Base-by-base conservation (phyloP, 1,139 yeast genomes). In the Debaryomyces singareniensis region DNA sequence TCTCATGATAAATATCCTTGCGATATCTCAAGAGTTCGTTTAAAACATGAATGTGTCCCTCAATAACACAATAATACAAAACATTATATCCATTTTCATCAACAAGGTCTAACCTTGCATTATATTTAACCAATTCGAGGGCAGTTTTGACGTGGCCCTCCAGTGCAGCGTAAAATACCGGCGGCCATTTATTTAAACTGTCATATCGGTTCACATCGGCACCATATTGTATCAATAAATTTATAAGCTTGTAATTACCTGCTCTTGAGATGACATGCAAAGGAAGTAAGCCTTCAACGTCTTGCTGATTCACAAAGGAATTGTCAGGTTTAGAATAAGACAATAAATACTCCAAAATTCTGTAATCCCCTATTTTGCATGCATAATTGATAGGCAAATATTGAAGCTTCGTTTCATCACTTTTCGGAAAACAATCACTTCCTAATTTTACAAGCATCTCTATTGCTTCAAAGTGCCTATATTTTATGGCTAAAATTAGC, bases 101-200 rank as follows among this genome's bases (percentile, higher is more conserved):
- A n/a, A 75, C 65, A 13, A 82, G 54, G 37, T 75, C 73, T 32
- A 81, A 68, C 35, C 75, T 71, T 0, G 96, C 96, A 4, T 91
- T 87, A 33, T 68, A 73, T 20, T 72, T 71, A 11, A 91, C 71
- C 33, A 91, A 65, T 29, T 77, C 85, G 37, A 69, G 70, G 0
- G 94, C 81, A 2, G 94, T 77, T 28, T 68, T 59, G 3, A 70
- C 71, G 51, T 84, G 87, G 1, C 96, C 96, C 44, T 85, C 93
- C 42, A 78, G 75, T 1, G 91, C 91, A 9, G 96, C 85, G 53
- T 91, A 89, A 47, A 89, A 86, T 4, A 91, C 68, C 0, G 97
- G 95, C 0, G 96, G 79, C 97, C 97, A 91, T 43, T 82, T 83
- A 49, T 87, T 86, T 35, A 86, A 75, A 34, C 85, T 82, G 55